phyloP scores from a whole-genome alignment of 2,329 filamentous ascomycete genomes.

The Exophiala sp. region DNA sequence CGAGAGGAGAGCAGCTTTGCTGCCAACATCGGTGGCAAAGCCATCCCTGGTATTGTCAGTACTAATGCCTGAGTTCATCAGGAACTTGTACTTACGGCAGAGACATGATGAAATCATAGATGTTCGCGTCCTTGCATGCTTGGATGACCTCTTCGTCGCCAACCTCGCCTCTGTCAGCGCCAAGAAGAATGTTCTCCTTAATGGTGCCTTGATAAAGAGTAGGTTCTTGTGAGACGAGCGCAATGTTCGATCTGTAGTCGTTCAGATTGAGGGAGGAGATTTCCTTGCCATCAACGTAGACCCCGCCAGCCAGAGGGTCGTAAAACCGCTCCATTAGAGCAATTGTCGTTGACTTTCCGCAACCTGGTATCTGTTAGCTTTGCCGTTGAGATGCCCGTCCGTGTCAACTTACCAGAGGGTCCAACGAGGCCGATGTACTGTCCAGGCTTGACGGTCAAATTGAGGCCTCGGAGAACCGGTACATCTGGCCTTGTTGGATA shows the following conservation, averaged over 20 bases:
- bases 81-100: constrained; percentile 55
- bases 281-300: constrained; percentile 79
- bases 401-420: constrained; percentile 52
- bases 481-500: constrained; percentile 90
- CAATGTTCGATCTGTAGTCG: constrained; percentile 77
- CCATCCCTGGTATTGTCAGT: constrained; percentile 55
- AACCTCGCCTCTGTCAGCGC: constrained; percentile 63
- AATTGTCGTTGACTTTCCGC: constrained; percentile 92
- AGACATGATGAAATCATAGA: constrained; percentile 86
- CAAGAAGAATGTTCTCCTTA: constrained; percentile 82
- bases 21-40: constrained; percentile 80
- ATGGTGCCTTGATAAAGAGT: constrained; percentile 93
- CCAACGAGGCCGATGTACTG: constrained; percentile 73
- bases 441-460: constrained; percentile 49
- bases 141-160: constrained; percentile 69
- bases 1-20: constrained; percentile 78
- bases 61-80: constrained; percentile 20
- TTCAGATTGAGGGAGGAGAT: constrained; percentile 78
- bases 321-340: constrained; percentile 92
- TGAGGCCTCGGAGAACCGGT: constrained; percentile 82
- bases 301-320: constrained; percentile 73
- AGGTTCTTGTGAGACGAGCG: constrained; percentile 90
- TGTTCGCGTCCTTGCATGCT: constrained; percentile 86
- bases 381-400: neutral
- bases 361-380: constrained; percentile 51